These are phyloP conservation scores for Fusarium staphyleae DNA, from an alignment of 2,329 filamentous ascomycete genomes.

Conservation along the genomic window DNA sequence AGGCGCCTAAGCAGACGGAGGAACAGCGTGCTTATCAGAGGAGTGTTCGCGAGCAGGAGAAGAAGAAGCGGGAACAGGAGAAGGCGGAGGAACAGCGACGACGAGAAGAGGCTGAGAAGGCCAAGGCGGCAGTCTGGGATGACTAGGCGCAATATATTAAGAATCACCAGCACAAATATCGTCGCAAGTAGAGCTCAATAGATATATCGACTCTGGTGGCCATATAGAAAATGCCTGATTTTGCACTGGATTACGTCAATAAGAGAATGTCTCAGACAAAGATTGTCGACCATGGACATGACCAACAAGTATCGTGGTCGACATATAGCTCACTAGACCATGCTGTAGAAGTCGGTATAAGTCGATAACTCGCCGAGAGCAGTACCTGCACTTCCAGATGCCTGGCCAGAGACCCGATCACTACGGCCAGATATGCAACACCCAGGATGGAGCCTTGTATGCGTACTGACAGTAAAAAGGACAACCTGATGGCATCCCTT, in stretches of 20 bases:
- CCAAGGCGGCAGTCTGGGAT: constrained; percentile 89
- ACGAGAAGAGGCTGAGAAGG: constrained; percentile 72
- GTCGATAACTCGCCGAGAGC: constrained; percentile 42
- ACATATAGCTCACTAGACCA: no score
- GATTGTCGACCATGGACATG: no score
- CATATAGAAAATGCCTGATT: no score
- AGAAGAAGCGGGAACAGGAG: constrained; percentile 76
- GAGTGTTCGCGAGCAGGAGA: constrained; percentile 83
- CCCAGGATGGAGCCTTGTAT: neutral
- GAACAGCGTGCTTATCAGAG: constrained; percentile 89
- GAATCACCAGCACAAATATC: no score
- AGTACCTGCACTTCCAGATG: constrained; percentile 49
- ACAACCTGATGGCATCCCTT: constrained; percentile 46
- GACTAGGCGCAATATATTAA: no score
- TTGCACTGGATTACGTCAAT: no score
- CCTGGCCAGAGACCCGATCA: constrained; percentile 52
- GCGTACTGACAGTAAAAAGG: constrained; percentile 7
- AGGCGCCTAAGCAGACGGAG: constrained; percentile 80
- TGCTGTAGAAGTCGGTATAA: constrained; percentile 21
- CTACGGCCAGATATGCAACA: constrained; percentile 38
- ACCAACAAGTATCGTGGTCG: no score
- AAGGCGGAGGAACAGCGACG: constrained; percentile 67
- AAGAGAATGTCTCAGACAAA: no score
- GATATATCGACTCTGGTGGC: no score
- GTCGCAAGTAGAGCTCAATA: no score